Evolutionary conservation across 1,284 basidiomycete species (phyloP).

Genomic region (Volvariella volvacea): DNA sequence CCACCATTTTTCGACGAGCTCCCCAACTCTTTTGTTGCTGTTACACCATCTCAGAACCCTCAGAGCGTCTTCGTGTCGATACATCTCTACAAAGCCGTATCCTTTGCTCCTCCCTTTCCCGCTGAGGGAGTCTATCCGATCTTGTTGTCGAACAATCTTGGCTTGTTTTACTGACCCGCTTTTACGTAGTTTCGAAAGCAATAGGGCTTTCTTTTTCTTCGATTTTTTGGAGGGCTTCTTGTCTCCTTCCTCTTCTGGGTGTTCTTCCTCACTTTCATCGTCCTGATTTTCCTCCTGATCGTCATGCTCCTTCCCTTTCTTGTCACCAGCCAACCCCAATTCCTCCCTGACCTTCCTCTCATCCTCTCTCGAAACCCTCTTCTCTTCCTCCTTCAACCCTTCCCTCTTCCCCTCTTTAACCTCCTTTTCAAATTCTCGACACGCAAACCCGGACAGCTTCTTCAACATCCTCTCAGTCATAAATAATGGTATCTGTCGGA

Average conservation of each 20-base stretch:
- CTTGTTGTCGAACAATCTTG: conserved; percentile 85
- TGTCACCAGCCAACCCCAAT: conserved; percentile 21
- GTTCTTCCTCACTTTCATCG: neutral
- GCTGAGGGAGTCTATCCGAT: conserved; percentile 83
- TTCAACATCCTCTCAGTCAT: conserved; percentile 88
- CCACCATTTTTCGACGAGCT: conserved; percentile 78
- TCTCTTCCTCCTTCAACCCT: conserved; percentile 70
- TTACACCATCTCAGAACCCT: conserved; percentile 93
- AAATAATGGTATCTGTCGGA: conserved; percentile 89
- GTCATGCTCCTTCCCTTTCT: neutral
- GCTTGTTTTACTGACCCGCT: conserved; percentile 71
- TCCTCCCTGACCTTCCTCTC: conserved; percentile 46
- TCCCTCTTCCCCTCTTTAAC: conserved; percentile 61
- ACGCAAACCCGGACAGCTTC: conserved; percentile 78
- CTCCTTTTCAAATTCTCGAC: conserved; percentile 77
- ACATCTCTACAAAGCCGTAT: conserved; percentile 95
- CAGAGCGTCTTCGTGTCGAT: conserved; percentile 82
- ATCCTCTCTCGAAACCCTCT: conserved; percentile 17
- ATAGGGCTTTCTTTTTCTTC: conserved; percentile 22
- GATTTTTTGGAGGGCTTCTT: conserved; percentile 17
- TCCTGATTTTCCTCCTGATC: neutral
- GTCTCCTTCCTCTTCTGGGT: conserved; percentile 11
- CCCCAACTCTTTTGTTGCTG: conserved; percentile 67
- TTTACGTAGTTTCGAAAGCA: conserved; percentile 24
- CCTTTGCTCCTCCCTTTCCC: conserved; percentile 86